These are phyloP conservation scores for Xylaria sp. DNA, from an alignment of 2,329 filamentous ascomycete species.

Conservation along the genomic window DNA sequence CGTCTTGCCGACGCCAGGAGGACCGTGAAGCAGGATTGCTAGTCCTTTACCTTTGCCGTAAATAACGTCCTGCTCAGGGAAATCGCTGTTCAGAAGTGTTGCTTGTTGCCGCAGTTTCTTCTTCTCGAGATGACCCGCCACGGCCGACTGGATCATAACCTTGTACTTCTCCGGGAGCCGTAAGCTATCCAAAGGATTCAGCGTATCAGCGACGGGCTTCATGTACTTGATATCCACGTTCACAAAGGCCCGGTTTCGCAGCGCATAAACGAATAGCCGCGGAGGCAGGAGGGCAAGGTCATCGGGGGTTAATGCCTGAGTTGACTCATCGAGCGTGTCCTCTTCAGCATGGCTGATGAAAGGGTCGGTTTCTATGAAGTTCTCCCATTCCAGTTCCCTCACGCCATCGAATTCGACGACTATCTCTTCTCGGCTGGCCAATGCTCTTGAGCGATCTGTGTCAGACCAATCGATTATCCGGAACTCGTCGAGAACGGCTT, in stretches of 20 bases:
- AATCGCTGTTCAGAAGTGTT: slow-evolving; percentile 17
- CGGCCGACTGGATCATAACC: slow-evolving; percentile 19
- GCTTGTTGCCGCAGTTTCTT: slow-evolving; percentile 20
- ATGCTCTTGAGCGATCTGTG: slow-evolving; percentile 8
- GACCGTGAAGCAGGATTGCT: slow-evolving; percentile 18
- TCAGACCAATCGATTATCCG: slow-evolving; percentile 18
- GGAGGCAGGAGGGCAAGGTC: slow-evolving; percentile 17
- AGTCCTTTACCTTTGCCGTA: slow-evolving; percentile 17
- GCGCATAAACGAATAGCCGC: slow-evolving; percentile 18
- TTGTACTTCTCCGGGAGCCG: slow-evolving; percentile 21
- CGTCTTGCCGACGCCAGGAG: slow-evolving; percentile 20
- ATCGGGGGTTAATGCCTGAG: slow-evolving; percentile 10
- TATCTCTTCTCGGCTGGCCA: slow-evolving; percentile 12
- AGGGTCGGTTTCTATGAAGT: slow-evolving; percentile 10
- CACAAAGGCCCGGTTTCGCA: slow-evolving; percentile 18
- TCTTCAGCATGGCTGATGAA: slow-evolving; percentile 12
- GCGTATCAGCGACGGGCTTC: slow-evolving; percentile 13
- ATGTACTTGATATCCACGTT: slow-evolving; percentile 17
- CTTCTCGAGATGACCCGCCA: slow-evolving; percentile 20
- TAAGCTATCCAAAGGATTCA: slow-evolving; percentile 17
- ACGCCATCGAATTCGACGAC: slow-evolving; percentile 18
- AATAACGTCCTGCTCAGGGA: slow-evolving; percentile 19
- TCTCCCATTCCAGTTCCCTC: slow-evolving; percentile 17
- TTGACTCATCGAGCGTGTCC: slow-evolving; percentile 5
- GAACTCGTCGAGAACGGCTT: slow-evolving; percentile 14